Evolutionary conservation across 306 rosid species (phyloP), one percentile per base, ranked within the genome.

Genomic region (Alnus rubra): DNA sequence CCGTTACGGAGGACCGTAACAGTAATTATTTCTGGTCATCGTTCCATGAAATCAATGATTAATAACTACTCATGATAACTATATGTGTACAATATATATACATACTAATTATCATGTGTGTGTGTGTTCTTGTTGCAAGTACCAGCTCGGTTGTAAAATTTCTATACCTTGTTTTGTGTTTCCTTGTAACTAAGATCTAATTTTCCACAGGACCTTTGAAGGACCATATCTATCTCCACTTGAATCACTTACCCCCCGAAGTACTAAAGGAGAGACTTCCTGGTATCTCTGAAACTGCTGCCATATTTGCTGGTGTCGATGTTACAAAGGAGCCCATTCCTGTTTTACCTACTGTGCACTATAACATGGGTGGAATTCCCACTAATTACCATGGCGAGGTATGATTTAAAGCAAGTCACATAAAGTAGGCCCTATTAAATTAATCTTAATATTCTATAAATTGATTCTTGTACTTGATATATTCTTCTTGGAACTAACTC

Each of bases 271-370:
- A 96, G 90, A 93, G 99, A 85, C 98, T 96, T 78, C 99, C 99
- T 76, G 98, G 99, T 76, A 96, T 96, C 81, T 96, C 98, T 69
- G 99, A 96, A 91, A 96, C 99, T 79, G 99, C 99, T 76, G 99
- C 99, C 80, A 96, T 96, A 80, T 96, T 96, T 88, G 97, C 99
- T 77, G 99, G 98, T 12, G 99, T 96, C 62, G 99, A 96, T 88
- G 99, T 95, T 70, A 95, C 98, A 14, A 91, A 95, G 83, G 97
- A 95, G 82, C 99, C 99, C 48, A 93, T 95, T 81, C 99, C 99
- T 59, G 99, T 95, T 79, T 83, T 95, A 84, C 98, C 99, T 67
- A 95, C 99, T 2, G 99, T 93, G 77, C 99, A 95, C 82, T 95
- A 95, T 74, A 95, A 93, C 84, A 95, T 95, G 99, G 99, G 99